Conservation (phyloP, 148 eudicot genomes). For the Rhododendron mucronatum region DNA sequence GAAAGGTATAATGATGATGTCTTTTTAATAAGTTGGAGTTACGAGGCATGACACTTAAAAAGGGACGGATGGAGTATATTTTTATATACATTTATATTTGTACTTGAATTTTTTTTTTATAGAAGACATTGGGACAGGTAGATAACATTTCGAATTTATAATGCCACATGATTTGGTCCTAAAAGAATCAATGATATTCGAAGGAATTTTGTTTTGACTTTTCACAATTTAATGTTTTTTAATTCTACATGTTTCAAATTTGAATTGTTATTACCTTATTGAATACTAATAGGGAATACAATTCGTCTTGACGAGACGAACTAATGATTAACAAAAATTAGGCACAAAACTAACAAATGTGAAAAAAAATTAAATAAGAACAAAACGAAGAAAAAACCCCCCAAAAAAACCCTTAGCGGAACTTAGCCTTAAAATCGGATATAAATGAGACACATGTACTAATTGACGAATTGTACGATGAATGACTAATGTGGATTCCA, state of each 20-base stretch:
- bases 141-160: background rate
- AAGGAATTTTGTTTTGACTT: background rate
- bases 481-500: background rate
- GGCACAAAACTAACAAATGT: too few species aligned
- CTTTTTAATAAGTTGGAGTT: too few species aligned
- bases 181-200: background rate
- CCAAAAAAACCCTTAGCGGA: too few species aligned
- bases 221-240: background rate
- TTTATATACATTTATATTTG: background rate
- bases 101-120: background rate
- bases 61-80: too few species aligned
- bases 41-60: too few species aligned
- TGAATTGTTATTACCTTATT: background rate
- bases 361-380: too few species aligned
- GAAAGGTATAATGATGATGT: too few species aligned
- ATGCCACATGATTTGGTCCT: background rate
- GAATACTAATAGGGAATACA: background rate
- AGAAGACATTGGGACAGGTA: background rate
- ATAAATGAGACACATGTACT: background rate
- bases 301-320: background rate
- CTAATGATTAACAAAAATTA: too few species aligned
- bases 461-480: background rate
- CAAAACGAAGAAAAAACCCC: too few species aligned
- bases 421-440: background rate
- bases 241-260: background rate